Base-by-base conservation (phyloP, 2,329 filamentous ascomycete species). In the Juglanconis juglandina region DNA sequence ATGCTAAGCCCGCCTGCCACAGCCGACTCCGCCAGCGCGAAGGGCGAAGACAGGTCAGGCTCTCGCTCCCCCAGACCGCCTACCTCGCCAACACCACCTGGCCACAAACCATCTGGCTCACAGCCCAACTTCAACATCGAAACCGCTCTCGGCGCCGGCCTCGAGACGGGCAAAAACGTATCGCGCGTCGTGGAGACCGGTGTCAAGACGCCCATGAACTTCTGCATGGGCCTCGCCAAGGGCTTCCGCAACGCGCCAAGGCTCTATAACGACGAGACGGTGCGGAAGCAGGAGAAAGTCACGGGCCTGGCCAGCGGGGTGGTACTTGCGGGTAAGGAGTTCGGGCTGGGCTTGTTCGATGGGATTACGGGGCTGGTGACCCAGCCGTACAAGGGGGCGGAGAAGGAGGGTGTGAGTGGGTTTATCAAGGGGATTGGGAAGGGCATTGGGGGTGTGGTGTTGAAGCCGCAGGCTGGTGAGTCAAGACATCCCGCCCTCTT, bases 171-270 rank as follows among this genome's bases (percentile, higher is more conserved):
- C 1, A 88, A 85, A 66, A 86, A 88, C 1, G 82, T 92, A 41
- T 82, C 85, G 30, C 84, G 87, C n/a, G 88, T 95, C 52, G 85
- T 93, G 5, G 82, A 83, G 10, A 87, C 89, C n/a, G 85, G 90
- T 5, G 79, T 94, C 61, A 91, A 90, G 67, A 88, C 88, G 1
- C 93, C 92, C 0, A 88, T 95, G 81, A 91, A 96, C 71, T 89
- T 96, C 64, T 91, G 90, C 46, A 76, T 96, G 47, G 90, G 90
- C 1, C 75, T 96, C 42, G 89, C 92, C 0, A 90, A 89, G 72
- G 93, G 93, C 0, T 96, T 96, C 71, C 89, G 94, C 70, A 96
- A 96, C 67, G 88, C 90, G 5, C 92, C 93, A 0, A 88, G 85
- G 66, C 77, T 96, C 1, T 96, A 96, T 70, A 90, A 92, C 47